Base-by-base conservation (phyloP, 768 basidiomycete species). In the Paxillus rubicundulus region DNA sequence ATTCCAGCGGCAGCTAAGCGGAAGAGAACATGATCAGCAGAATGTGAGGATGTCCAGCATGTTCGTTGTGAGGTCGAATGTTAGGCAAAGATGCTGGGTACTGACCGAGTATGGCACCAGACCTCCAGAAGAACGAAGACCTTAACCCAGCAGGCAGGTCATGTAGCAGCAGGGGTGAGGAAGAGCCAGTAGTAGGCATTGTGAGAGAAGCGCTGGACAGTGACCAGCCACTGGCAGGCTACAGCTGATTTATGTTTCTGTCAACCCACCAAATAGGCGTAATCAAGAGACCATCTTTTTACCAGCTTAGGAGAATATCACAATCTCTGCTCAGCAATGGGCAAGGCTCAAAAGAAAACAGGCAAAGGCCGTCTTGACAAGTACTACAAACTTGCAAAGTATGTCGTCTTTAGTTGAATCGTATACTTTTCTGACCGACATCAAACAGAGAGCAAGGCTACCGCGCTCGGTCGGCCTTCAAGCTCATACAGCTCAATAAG, bases 401-500 rank as follows among this genome's bases (percentile, higher is more conserved):
- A 63, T 38, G 43, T 51, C 9, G 56, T 30, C 38, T 17, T 16
- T 36, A 18, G 54, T 54, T 49, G 34, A 45, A 36, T 56, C 12
- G 30, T 27, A 27, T 36, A 54, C 20, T 10, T 37, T 12, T 33
- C 18, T 58, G 24, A 60, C 55, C 52, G 32, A 55, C 47, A 52
- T 42, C 45, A 34, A 57, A 40, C 67, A 98, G 95, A 72, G 96
- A 98, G 76, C 97, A 99, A 77, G 97, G 97, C 55, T 99, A 95
- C 70, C 90, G 97, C 57, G 97, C 97, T 61, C 97, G 97, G 78
- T 99, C 97, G 14, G 97, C 97, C 2, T 96, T 96, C 86, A 99
- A 99, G 73, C 82, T 99, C 53, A 93, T 99, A 53, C 97, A 99
- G 71, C 76, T 99, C 55, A 98, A 99, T 79, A 94, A 96, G 70